Base-by-base conservation (phyloP, 2,329 filamentous ascomycete genomes). In the Pseudogymnoascus sp. region DNA sequence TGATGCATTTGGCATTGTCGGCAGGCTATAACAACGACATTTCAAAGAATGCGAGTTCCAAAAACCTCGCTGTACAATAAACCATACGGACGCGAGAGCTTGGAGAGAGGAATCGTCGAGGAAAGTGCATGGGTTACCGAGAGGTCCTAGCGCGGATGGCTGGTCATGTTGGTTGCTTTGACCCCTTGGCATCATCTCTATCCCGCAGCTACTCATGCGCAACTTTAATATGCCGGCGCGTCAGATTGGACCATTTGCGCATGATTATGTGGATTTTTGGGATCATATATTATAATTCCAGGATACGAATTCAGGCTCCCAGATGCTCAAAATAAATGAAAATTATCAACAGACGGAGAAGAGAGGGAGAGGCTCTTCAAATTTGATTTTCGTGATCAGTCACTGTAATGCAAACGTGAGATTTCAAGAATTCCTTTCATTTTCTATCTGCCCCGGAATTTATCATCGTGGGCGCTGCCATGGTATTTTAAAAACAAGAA, bases 161-260 rank as follows among this genome's bases (percentile, higher is more conserved):
- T 56, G 50, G 50, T 56, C 50, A 33, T 56, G 50, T 56, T 56
- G 50, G 28, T 33, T 56, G 50, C 50, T 56, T 56, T 56, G 50
- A 56, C 50, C 50, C 50, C 50, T 56, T 56, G 50, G 25, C 50
- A 33, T 56, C 50, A 33, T 18, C 50, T 12, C 25, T 33, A 18
- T 56, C 50, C 50, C 25, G 50, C 25, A 56, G 50, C 50, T 56
- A 56, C 47, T 53, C 25, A 53, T 53, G 47, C 47, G 47, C 47
- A 53, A 53, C 50, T 35, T 56, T 56, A 56, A 56, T 21, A 56
- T 35, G 50, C 50, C 47, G 47, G 28, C 28, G 14, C 31, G 28
- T 33, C 28, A 33, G 50, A 33, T 56, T 33, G 16, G 28, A n/a
- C 50, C 7, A 18, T 33, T 35, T 35, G 28, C 28, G 28, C 50